A percentile compares a stretch with the other conserved stretches of the same genome.
Evolutionary conservation across 805 yeast species (phyloP).

Genomic region (Wickerhamomyces bisporus): DNA sequence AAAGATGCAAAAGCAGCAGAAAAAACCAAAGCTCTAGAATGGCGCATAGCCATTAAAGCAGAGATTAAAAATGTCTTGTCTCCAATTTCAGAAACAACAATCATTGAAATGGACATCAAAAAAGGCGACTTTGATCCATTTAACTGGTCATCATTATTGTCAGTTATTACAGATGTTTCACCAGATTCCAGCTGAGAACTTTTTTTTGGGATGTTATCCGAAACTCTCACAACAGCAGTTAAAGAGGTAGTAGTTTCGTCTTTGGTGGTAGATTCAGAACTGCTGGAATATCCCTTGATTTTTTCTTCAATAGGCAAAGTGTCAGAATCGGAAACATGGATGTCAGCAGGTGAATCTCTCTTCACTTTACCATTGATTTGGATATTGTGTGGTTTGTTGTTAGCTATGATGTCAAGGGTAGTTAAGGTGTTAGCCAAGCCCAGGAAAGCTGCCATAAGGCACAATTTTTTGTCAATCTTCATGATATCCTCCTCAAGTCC

Average conservation of each 20-base stretch:
- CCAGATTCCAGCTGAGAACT: background rate
- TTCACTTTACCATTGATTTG: conserved; percentile 3
- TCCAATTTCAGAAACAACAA: conserved; percentile 91
- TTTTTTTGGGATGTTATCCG: too few relatives aligned
- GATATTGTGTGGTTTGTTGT: conserved; percentile 4
- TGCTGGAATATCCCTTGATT: too few relatives aligned
- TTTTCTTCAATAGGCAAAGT: conserved; percentile 21
- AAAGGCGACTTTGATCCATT: conserved; percentile 36
- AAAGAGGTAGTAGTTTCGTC: background rate
- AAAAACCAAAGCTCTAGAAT: conserved; percentile 79
- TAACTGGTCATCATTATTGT: background rate
- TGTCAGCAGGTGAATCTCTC: conserved; percentile 20
- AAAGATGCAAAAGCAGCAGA: conserved; percentile 81
- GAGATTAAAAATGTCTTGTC: conserved; percentile 97
- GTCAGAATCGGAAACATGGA: conserved; percentile 19
- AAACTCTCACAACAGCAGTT: too few relatives aligned
- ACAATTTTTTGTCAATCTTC: background rate
- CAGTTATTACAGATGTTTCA: background rate
- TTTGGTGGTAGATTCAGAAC: too few relatives aligned
- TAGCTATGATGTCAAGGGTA: background rate
- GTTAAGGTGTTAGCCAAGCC: background rate
- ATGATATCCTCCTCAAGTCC: background rate
- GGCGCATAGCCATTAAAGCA: conserved; percentile 96
- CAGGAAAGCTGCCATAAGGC: background rate
- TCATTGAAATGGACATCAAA: conserved; percentile 83